Conservation (phyloP, 2,329 filamentous ascomycete genomes). For the Diaporthe vaccinii region DNA sequence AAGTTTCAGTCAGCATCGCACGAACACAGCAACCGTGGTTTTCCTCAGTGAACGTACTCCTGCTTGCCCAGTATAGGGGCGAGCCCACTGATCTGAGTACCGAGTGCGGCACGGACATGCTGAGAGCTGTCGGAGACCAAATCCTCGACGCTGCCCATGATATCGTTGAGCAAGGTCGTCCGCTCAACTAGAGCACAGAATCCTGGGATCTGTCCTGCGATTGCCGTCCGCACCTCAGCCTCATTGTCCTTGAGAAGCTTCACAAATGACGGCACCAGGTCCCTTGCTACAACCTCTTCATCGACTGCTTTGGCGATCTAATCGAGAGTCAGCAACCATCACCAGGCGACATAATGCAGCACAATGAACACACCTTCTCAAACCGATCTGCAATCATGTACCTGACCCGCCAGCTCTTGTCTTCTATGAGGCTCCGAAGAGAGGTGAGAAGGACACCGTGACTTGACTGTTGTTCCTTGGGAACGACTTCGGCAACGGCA, state of each 20-base stretch:
- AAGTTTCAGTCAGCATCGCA: conserved; percentile 41
- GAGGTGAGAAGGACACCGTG: conserved; percentile 94
- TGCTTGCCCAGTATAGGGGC: conserved; percentile 98
- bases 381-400: conserved; percentile 99
- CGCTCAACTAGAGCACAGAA: conserved; percentile 94
- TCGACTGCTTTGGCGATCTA: conserved; percentile 98
- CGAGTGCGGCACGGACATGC: conserved; percentile 94
- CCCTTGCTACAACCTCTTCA: conserved; percentile 93
- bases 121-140: conserved; percentile 96
- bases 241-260: conserved; percentile 98
- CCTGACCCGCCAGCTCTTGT: conserved; percentile 99
- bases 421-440: conserved; percentile 92
- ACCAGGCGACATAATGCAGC: background rate
- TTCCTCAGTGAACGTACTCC: conserved; percentile 72
- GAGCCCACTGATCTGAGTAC: conserved; percentile 96
- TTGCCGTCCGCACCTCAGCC: conserved; percentile 95
- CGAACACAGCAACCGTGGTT: background rate
- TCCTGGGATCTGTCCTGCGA: conserved; percentile 96
- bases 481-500: conserved; percentile 95
- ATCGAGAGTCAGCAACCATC: conserved; percentile 38
- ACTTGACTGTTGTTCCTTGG: conserved; percentile 97
- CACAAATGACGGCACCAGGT: conserved; percentile 96
- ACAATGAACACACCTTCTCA: conserved; percentile 78
- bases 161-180: conserved; percentile 89
- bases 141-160: conserved; percentile 97